Evolutionary conservation across 805 yeast species (phyloP).

Genomic region (Candida pseudoglaebosa): DNA sequence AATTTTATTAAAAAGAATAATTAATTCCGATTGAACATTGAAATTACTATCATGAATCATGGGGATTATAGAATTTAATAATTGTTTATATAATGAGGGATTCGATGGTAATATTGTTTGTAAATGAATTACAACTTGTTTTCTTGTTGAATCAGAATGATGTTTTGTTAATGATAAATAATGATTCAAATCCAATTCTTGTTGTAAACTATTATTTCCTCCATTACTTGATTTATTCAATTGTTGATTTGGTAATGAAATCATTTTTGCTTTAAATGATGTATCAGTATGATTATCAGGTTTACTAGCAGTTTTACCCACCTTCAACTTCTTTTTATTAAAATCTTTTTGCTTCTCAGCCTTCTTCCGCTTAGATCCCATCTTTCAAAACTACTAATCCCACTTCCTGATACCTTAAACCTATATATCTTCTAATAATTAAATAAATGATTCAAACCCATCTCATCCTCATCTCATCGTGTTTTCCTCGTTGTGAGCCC

Average conservation of each 20-base stretch:
- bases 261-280: constrained; percentile 68
- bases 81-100: constrained; percentile 51
- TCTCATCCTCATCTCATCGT: constrained; percentile 1
- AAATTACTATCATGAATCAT: constrained; percentile 63
- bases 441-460: not conserved
- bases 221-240: constrained; percentile 16
- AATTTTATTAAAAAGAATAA: constrained; percentile 44
- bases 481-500: not conserved
- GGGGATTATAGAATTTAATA: constrained; percentile 57
- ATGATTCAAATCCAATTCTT: constrained; percentile 49
- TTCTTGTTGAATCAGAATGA: constrained; percentile 65
- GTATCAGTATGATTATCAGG: constrained; percentile 81
- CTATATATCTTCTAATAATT: not conserved
- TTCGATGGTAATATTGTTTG: constrained; percentile 50
- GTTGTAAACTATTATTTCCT: constrained; percentile 5
- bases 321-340: constrained; percentile 72
- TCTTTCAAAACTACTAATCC: constrained; percentile 6
- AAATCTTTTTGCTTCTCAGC: constrained; percentile 71
- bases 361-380: constrained; percentile 53
- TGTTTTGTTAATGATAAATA: constrained; percentile 70
- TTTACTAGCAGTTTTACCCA: constrained; percentile 75
- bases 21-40: constrained; percentile 58
- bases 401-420: not conserved
- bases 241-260: constrained; percentile 45
- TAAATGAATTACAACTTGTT: constrained; percentile 60